These are phyloP conservation scores for Malassezia cuniculi DNA, from an alignment of 1,284 basidiomycete genomes.

Conservation along the genomic window DNA sequence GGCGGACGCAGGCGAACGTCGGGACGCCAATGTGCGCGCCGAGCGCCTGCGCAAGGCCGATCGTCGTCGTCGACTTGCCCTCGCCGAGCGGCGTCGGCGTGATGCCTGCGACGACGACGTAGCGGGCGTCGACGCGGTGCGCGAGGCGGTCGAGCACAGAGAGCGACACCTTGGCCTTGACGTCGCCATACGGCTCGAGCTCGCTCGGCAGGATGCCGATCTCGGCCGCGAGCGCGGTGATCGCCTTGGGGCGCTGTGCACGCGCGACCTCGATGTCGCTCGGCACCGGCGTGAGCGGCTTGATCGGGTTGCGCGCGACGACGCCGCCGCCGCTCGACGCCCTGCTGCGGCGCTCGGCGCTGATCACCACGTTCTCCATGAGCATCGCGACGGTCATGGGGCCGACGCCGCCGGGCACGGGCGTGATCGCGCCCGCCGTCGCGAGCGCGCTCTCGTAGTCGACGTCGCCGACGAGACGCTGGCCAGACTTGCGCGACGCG, in stretches of 20 bases:
- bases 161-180: slow-evolving; percentile 94
- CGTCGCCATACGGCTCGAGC: slow-evolving; percentile 84
- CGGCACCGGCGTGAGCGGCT: slow-evolving; percentile 63
- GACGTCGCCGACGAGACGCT: slow-evolving; percentile 91
- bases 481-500: slow-evolving; percentile 76
- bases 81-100: slow-evolving; percentile 95
- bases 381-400: slow-evolving; percentile 99
- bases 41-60: slow-evolving; percentile 89
- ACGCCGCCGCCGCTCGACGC: slow-evolving; percentile 55
- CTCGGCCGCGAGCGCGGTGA: slow-evolving; percentile 71
- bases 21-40: slow-evolving; percentile 85
- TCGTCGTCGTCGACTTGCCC: slow-evolving; percentile 97
- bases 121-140: slow-evolving; percentile 84
- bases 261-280: slow-evolving; percentile 86
- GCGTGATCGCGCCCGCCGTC: slow-evolving; percentile 81
- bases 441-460: slow-evolving; percentile 65
- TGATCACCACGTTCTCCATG: slow-evolving; percentile 83
- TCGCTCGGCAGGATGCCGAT: slow-evolving; percentile 77
- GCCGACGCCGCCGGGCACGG: slow-evolving; percentile 85
- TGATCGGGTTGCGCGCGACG: slow-evolving; percentile 66
- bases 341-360: slow-evolving; percentile 65
- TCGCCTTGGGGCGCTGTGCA: slow-evolving; percentile 82
- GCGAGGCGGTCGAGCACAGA: slow-evolving; percentile 70
- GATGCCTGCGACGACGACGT: slow-evolving; percentile 92
- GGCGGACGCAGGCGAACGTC: slow-evolving; percentile 93